Evolutionary conservation across 1,284 basidiomycete species (phyloP).

Genomic region (Cryptococcus jaspeensis): DNA sequence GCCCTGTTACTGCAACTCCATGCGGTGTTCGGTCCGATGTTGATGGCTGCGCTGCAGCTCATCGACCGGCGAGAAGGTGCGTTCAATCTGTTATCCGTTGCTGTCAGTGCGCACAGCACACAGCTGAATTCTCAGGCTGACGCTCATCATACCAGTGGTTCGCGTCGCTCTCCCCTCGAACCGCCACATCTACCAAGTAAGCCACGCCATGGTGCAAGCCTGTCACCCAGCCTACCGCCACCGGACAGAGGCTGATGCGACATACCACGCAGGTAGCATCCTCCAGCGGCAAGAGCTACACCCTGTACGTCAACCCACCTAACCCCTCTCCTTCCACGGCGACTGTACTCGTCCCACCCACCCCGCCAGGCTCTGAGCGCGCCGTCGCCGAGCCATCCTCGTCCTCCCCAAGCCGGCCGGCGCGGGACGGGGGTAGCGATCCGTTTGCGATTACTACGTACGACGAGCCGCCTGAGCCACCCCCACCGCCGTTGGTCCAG

Average conservation of each 20-base stretch:
- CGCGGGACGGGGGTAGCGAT: neutral
- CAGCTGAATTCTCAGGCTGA: neutral
- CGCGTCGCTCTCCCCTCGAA: slow-evolving; percentile 27
- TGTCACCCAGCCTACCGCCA: neutral
- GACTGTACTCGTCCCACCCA: neutral
- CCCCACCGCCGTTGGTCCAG: too few species aligned
- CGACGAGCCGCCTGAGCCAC: too few species aligned
- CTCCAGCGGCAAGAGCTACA: slow-evolving; percentile 39
- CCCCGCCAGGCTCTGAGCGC: neutral
- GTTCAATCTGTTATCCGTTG: neutral
- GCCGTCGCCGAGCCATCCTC: neutral
- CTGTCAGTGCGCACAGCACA: neutral
- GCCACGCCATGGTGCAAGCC: slow-evolving; percentile 1
- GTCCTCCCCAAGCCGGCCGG: neutral
- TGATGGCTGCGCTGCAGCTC: slow-evolving; percentile 43
- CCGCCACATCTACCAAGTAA: slow-evolving; percentile 33
- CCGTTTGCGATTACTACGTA: neutral
- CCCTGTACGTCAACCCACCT: slow-evolving; percentile 29
- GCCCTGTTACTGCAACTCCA: slow-evolving; percentile 36
- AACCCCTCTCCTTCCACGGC: slow-evolving; percentile 1
- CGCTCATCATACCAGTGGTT: slow-evolving; percentile 25
- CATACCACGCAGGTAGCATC: slow-evolving; percentile 37
- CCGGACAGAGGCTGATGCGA: neutral
- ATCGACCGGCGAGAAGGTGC: slow-evolving; percentile 43
- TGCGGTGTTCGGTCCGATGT: slow-evolving; percentile 42